Base-by-base conservation (phyloP, 108 stramenopile genomes). In the Nitzschia palea region DNA sequence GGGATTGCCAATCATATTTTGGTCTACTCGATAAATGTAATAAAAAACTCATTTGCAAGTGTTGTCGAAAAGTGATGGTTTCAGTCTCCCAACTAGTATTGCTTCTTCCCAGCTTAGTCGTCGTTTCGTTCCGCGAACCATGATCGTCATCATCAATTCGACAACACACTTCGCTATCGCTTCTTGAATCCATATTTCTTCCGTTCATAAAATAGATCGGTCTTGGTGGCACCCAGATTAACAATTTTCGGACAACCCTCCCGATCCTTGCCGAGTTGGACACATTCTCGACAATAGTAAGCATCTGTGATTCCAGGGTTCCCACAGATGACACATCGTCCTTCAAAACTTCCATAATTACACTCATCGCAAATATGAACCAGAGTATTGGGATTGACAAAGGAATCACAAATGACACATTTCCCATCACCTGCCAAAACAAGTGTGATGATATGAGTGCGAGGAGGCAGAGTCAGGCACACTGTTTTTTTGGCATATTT, bases 171-270 rank as follows among this genome's bases (percentile, higher is more conserved):
- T 5, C 23, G 58, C 67, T 73, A 94, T 71, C 93, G 57, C 76
- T 94, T 94, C 58, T 94, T 94, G 76, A 94, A 94, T 23, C 90
- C 93, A 76, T 94, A 94, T 70, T 99, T 99, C 70, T 99, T 98
- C 62, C 97, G 71, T 69, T 98, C 97, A 69, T 99, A 99, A 76
- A 98, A 99, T 36, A 96, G 61, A 81, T 99, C 98, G 2, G 97
- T 98, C 55, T 96, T 95, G 6, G 96, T 94, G 37, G 87, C 72
- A 9, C 99, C 99, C 36, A 99, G 81, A 84, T 99, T 99, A 14
- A 99, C 96, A 52, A 99, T 93, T 18, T 99, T 98, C 0, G 99
- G 99, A 83, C 99, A 99, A 3, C 99, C 99, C 68, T 99, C 98
- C 48, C 98, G 67, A 86, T 99, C 97, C 67, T 98, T 97, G 53